phyloP scores from a whole-genome alignment of 306 rosid genomes.

The Astragalus glycyphyllos region DNA sequence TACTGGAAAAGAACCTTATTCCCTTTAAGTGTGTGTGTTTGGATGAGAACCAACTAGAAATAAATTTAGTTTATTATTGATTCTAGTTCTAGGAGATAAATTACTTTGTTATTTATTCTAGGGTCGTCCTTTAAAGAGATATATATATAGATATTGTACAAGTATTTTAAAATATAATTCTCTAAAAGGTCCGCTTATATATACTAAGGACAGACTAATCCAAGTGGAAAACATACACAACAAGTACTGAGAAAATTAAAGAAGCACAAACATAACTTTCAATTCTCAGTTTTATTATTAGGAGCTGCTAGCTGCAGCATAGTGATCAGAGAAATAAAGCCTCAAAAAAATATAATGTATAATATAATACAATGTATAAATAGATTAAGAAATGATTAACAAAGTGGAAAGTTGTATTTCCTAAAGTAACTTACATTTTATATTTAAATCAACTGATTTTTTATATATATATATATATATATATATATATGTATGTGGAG shows the following conservation, averaged over 20 bases:
- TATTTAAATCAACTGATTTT: too few species aligned
- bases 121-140: conserved; percentile 48
- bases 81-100: neutral
- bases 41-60: conserved; percentile 39
- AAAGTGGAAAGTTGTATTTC: too few species aligned
- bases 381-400: too few species aligned
- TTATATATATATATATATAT: too few species aligned
- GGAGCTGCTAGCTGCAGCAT: conserved; percentile 16
- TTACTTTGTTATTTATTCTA: neutral
- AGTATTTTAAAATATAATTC: conserved; percentile 22
- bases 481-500: too few species aligned
- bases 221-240: neutral
- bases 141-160: neutral
- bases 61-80: neutral
- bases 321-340: neutral
- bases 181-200: conserved; percentile 7
- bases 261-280: too few species aligned
- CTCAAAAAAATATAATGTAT: too few species aligned
- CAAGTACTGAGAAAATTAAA: neutral
- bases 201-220: conserved; percentile 6
- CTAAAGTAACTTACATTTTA: too few species aligned
- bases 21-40: conserved; percentile 16
- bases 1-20: conserved; percentile 34
- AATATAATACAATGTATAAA: too few species aligned
- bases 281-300: too few species aligned